Percentiles rank a stretch among this genome's conserved stretches.
These are phyloP conservation scores for Microsporum canis DNA, from an alignment of 2,329 filamentous ascomycete genomes.

Conservation along the genomic window DNA sequence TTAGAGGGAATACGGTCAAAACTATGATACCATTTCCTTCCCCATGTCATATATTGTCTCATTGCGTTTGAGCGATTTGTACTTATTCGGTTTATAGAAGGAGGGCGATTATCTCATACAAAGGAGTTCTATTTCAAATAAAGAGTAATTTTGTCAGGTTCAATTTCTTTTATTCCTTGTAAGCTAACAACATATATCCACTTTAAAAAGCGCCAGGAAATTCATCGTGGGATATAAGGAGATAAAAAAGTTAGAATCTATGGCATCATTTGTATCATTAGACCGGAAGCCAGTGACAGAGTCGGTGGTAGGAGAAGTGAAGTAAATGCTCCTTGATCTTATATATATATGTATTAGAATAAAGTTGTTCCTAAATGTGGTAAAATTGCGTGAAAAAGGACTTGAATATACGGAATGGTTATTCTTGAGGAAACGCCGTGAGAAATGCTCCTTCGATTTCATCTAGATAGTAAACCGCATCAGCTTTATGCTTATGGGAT, in stretches of 20 bases:
- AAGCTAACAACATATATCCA: neutral
- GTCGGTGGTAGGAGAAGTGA: neutral
- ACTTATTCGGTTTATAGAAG: neutral
- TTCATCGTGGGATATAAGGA: neutral
- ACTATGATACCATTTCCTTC: constrained; percentile 36
- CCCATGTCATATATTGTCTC: neutral
- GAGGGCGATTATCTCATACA: neutral
- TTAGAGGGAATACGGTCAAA: constrained; percentile 85
- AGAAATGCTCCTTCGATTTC: constrained; percentile 35
- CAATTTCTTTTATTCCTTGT: neutral
- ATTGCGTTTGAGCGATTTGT: constrained; percentile 1
- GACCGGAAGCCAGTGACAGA: neutral
- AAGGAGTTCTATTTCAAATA: neutral
- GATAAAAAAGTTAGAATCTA: neutral
- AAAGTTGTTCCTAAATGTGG: neutral
- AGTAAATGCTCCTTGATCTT: neutral
- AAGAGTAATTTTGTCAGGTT: neutral
- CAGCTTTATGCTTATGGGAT: neutral
- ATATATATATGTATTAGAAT: neutral
- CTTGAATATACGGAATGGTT: neutral
- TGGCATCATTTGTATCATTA: neutral
- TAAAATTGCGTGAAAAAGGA: neutral
- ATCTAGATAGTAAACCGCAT: constrained; percentile 18
- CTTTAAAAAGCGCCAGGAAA: neutral
- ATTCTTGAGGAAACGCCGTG: constrained; percentile 29